Percentiles rank a stretch among this genome's conserved stretches.
These are phyloP conservation scores for Lactifluus volemus DNA, from an alignment of 768 basidiomycete species.

Conservation along the genomic window DNA sequence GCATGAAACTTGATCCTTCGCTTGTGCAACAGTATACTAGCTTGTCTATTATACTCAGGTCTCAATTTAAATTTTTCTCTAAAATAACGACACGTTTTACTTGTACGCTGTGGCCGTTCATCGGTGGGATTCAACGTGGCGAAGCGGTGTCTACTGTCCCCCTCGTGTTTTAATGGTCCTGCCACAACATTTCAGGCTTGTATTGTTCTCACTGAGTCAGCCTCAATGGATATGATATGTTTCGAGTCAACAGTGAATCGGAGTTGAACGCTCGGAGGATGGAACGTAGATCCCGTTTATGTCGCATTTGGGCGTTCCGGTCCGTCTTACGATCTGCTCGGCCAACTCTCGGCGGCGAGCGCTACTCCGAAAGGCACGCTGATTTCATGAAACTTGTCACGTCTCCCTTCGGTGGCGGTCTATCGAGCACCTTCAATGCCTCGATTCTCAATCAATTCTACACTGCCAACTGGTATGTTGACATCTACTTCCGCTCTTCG, in stretches of 20 bases:
- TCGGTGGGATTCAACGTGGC: neutral
- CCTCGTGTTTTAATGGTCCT: neutral
- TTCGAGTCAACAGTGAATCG: constrained; percentile 16
- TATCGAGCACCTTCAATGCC: constrained; percentile 9
- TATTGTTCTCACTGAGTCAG: constrained; percentile 5
- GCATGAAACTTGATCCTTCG: constrained; percentile 10
- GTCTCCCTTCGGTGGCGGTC: constrained; percentile 6
- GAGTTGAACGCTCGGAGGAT: constrained; percentile 12
- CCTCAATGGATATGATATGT: constrained; percentile 12
- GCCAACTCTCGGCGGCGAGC: constrained; percentile 12
- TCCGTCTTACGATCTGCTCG: constrained; percentile 14
- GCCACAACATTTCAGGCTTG: neutral
- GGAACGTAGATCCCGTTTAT: constrained; percentile 17
- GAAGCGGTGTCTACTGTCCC: neutral
- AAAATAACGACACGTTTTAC: no score
- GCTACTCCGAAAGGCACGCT: constrained; percentile 17
- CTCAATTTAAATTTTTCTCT: neutral
- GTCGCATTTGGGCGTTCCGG: constrained; percentile 15
- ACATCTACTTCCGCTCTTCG: constrained; percentile 15
- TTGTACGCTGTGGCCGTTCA: neutral
- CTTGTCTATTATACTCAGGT: neutral
- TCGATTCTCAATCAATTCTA: constrained; percentile 10
- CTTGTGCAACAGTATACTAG: neutral
- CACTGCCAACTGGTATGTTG: constrained; percentile 1
- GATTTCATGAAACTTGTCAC: constrained; percentile 19